phyloP scores from a whole-genome alignment of 768 basidiomycete species.

The Daedalea quercina region DNA sequence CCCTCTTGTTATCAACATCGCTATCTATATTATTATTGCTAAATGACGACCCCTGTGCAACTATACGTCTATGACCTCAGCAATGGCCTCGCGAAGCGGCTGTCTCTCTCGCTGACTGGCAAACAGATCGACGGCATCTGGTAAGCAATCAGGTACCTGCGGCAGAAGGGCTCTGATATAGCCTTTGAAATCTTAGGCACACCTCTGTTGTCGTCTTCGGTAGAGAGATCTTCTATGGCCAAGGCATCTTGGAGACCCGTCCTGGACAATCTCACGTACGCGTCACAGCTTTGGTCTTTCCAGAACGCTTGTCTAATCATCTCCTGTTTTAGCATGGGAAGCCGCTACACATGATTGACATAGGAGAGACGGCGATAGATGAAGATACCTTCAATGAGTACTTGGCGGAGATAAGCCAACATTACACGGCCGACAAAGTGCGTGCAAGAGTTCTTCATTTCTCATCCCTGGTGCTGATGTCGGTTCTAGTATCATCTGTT shows the following conservation, averaged over 20 bases:
- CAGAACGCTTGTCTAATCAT: neutral
- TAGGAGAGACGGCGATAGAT: conserved; percentile 79
- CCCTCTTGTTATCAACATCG: neutral
- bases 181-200: conserved; percentile 68
- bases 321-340: conserved; percentile 52
- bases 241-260: conserved; percentile 62
- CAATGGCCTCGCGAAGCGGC: conserved; percentile 72
- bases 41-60: conserved; percentile 41
- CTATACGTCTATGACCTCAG: conserved; percentile 91
- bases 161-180: too few relatives aligned
- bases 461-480: neutral
- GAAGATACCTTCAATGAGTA: conserved; percentile 85
- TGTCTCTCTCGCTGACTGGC: conserved; percentile 79
- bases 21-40: neutral
- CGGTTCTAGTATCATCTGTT: conserved; percentile 72
- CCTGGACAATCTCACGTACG: conserved; percentile 84
- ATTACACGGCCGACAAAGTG: conserved; percentile 89
- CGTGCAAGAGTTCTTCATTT: conserved; percentile 16
- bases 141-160: too few relatives aligned
- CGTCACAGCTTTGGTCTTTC: neutral
- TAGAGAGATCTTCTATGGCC: conserved; percentile 87
- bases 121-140: conserved; percentile 92
- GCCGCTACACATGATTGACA: conserved; percentile 62
- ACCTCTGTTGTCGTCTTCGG: conserved; percentile 86
- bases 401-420: conserved; percentile 60